phyloP scores from a whole-genome alignment of 345 rosid species.

The Diplotaxis tenuifolia region DNA sequence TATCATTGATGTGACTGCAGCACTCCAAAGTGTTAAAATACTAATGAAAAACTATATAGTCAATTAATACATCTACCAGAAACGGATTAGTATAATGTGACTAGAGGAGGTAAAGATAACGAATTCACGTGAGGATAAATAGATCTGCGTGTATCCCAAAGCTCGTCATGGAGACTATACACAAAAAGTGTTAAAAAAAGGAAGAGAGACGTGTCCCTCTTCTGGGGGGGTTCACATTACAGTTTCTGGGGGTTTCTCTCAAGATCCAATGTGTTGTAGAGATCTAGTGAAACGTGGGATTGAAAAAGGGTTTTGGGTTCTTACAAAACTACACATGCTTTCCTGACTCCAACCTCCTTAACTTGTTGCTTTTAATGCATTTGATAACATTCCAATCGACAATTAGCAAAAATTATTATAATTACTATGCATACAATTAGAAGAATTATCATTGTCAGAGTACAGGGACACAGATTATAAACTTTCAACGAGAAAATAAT shows the following conservation, averaged over 20 bases:
- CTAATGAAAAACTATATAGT: neutral
- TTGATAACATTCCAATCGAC: neutral
- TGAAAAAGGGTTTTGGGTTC: neutral
- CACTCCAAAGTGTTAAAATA: neutral
- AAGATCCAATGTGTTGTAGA: slow-evolving; percentile 29
- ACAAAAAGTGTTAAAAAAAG: neutral
- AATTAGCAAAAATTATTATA: neutral
- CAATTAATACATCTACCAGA: neutral
- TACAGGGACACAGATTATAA: neutral
- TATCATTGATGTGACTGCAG: neutral
- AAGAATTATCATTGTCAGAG: neutral
- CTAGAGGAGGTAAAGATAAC: neutral
- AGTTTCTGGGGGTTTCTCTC: slow-evolving; percentile 1
- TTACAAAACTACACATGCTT: slow-evolving; percentile 9
- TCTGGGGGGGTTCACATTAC: slow-evolving; percentile 23
- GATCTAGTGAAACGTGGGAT: slow-evolving; percentile 19
- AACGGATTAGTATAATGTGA: neutral
- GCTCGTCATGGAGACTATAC: neutral
- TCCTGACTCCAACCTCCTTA: neutral
- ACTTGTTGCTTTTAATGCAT: slow-evolving; percentile 11
- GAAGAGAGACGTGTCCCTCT: slow-evolving; percentile 24
- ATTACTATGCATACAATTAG: neutral
- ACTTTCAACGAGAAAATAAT: neutral
- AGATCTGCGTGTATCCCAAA: slow-evolving; percentile 28
- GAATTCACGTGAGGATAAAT: slow-evolving; percentile 27